Evolutionary conservation across 805 yeast genomes (phyloP).

Genomic region (Lachancea meyersii): DNA sequence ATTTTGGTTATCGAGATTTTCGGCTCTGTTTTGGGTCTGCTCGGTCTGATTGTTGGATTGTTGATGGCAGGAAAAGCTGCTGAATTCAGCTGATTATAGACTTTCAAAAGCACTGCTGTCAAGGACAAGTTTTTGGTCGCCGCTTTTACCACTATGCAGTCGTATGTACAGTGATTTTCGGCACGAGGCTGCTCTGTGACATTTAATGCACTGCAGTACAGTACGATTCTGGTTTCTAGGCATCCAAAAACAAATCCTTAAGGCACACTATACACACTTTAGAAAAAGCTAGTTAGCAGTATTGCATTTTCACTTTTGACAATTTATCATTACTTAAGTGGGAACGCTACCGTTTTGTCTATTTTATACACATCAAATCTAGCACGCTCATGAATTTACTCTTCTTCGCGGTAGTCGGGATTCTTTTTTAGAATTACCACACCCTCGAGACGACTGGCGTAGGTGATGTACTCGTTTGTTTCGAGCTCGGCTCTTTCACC

Average conservation of each 20-base stretch:
- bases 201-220: too few relatives aligned
- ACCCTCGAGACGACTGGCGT: conserved; percentile 82
- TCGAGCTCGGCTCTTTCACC: conserved; percentile 98
- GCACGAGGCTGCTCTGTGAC: too few relatives aligned
- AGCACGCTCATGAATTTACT: conserved; percentile 15
- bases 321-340: background rate
- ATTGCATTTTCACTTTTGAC: too few relatives aligned
- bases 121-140: background rate
- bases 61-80: conserved; percentile 94
- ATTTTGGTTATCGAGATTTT: conserved; percentile 95
- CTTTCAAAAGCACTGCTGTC: background rate
- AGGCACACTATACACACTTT: too few relatives aligned
- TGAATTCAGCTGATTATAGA: conserved; percentile 55
- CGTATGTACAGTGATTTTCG: background rate
- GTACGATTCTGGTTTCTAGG: too few relatives aligned
- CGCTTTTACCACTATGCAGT: background rate
- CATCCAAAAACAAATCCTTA: too few relatives aligned
- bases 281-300: too few relatives aligned
- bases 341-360: background rate
- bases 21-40: conserved; percentile 91
- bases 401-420: conserved; percentile 71
- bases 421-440: conserved; percentile 87
- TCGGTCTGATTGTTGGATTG: conserved; percentile 94
- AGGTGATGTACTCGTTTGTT: conserved; percentile 75
- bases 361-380: background rate